Conservation (phyloP, 2,329 filamentous ascomycete genomes). For the Exophiala bonariae region DNA sequence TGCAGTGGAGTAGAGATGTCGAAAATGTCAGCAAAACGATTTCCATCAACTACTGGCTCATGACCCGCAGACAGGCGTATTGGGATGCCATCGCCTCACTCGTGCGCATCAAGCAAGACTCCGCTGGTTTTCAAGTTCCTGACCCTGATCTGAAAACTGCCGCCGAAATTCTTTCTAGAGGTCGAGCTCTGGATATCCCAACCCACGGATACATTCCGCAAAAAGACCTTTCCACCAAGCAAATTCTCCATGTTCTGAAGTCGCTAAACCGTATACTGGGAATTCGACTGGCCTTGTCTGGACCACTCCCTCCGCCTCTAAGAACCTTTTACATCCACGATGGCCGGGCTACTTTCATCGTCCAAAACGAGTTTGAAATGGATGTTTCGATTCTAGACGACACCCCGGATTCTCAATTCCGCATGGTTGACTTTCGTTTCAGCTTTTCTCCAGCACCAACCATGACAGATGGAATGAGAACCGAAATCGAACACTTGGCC, state of each 20-base stretch:
- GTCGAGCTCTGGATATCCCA: conserved; percentile 74
- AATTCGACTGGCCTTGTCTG: conserved; percentile 79
- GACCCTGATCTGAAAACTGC: conserved; percentile 92
- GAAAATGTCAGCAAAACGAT: conserved; percentile 82
- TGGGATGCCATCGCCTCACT: conserved; percentile 62
- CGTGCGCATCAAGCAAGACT: conserved; percentile 70
- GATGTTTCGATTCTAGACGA: conserved; percentile 90
- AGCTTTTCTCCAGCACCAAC: conserved; percentile 71
- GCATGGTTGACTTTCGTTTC: conserved; percentile 90
- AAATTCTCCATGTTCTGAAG: conserved; percentile 72
- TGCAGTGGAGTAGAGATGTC: conserved; percentile 82
- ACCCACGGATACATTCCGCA: conserved; percentile 78
- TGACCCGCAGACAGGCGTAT: conserved; percentile 62
- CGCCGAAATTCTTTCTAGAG: conserved; percentile 77
- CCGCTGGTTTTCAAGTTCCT: conserved; percentile 72
- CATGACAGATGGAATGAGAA: conserved; percentile 64
- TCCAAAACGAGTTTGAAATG: conserved; percentile 84
- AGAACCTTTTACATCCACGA: conserved; percentile 74
- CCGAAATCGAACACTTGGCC: conserved; percentile 67
- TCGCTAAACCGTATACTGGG: conserved; percentile 82
- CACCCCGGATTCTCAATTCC: conserved; percentile 79
- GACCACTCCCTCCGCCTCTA: conserved; percentile 78
- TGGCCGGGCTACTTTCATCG: conserved; percentile 86
- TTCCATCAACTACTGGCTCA: conserved; percentile 76
- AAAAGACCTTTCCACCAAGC: conserved; percentile 67